Percentiles rank a stretch among this genome's conserved stretches.
Evolutionary conservation across 352 stramenopile species (phyloP).

Genomic region (Phytophthora sojae): DNA sequence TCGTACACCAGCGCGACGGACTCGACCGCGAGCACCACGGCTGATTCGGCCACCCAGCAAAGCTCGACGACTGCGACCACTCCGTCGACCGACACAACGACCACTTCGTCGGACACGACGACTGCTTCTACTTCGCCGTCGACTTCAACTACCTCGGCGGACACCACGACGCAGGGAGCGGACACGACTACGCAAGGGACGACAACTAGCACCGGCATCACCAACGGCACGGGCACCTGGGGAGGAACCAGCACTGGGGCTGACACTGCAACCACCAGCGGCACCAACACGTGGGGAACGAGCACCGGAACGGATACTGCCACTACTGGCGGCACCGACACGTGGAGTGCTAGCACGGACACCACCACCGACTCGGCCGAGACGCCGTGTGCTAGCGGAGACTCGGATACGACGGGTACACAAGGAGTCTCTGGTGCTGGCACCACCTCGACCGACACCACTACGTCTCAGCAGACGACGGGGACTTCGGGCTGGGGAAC

Average conservation of each 20-base stretch:
- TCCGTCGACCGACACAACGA: constrained; percentile 21
- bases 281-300: constrained; percentile 6
- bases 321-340: neutral
- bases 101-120: constrained; percentile 18
- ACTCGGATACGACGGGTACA: constrained; percentile 13
- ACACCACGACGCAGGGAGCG: constrained; percentile 14
- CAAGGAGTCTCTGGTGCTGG: constrained; percentile 7
- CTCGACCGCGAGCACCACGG: too few species aligned
- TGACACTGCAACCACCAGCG: constrained; percentile 9
- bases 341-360: neutral
- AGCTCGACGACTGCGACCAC: constrained; percentile 20
- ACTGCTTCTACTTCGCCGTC: constrained; percentile 25
- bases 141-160: constrained; percentile 19
- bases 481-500: neutral
- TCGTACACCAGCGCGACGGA: constrained; percentile 23
- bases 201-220: constrained; percentile 4
- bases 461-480: constrained; percentile 13
- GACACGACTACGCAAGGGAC: constrained; percentile 4
- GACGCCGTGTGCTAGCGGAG: constrained; percentile 20
- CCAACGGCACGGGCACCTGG: constrained; percentile 2
- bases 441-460: neutral
- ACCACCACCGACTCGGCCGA: constrained; percentile 10
- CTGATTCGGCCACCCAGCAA: constrained; percentile 15
- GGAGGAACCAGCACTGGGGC: constrained; percentile 18
- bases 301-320: too few species aligned